These are phyloP conservation scores for Xylariales sp. DNA, from an alignment of 2,329 filamentous ascomycete species.

Conservation along the genomic window DNA sequence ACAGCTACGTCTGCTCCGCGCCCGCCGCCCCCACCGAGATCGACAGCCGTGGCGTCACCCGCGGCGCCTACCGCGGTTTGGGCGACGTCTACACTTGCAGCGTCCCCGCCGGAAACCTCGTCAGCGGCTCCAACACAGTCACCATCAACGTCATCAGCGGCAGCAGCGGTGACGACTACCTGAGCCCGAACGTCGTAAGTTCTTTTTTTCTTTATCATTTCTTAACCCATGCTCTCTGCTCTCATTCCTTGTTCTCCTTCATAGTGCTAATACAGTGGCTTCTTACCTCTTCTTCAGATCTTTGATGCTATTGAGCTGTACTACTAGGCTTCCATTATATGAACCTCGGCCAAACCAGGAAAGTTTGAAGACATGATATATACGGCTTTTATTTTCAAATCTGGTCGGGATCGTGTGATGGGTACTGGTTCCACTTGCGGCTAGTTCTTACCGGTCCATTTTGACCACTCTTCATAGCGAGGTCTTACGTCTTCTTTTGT, in stretches of 20 bases:
- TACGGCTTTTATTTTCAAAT: too few species aligned
- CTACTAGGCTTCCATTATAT: too few species aligned
- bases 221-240: too few species aligned
- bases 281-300: slow-evolving; percentile 11
- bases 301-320: slow-evolving; percentile 26
- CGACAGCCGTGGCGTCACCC: slow-evolving; percentile 51
- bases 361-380: too few species aligned
- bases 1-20: slow-evolving; percentile 23
- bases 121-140: slow-evolving; percentile 48
- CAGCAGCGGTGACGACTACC: slow-evolving; percentile 38
- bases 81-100: slow-evolving; percentile 52
- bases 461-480: too few species aligned
- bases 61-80: slow-evolving; percentile 52
- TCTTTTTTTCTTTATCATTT: neutral
- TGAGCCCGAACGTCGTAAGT: slow-evolving; percentile 43
- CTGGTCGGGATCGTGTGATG: too few species aligned
- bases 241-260: neutral
- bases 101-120: slow-evolving; percentile 45
- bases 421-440: too few species aligned
- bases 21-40: slow-evolving; percentile 39
- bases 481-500: too few species aligned
- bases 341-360: too few species aligned
- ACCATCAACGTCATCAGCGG: slow-evolving; percentile 48
- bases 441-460: too few species aligned
- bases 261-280: neutral